Evolutionary conservation across 306 rosid genomes (phyloP).

Genomic region (Trifolium subterraneum): DNA sequence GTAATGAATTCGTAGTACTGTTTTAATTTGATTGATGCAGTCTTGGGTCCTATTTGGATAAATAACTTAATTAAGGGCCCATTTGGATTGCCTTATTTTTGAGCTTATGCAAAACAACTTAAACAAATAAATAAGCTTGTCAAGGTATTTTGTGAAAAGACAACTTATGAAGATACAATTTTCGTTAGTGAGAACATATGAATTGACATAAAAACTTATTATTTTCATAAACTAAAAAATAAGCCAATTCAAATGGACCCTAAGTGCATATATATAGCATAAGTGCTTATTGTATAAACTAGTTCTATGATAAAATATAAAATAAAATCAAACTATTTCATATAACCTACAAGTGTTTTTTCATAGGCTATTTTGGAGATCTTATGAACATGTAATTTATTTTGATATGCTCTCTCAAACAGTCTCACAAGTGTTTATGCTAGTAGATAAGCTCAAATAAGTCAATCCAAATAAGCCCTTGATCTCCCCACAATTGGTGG

Average conservation of each 20-base stretch:
- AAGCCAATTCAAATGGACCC: too few species aligned
- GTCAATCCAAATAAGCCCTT: background rate
- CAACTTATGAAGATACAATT: too few species aligned
- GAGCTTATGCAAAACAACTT: too few species aligned
- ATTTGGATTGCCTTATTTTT: too few species aligned
- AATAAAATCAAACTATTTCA: background rate
- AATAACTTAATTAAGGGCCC: background rate
- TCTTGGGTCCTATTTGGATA: background rate
- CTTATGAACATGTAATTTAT: background rate
- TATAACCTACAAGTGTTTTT: background rate
- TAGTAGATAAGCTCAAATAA: background rate
- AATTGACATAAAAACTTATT: too few species aligned
- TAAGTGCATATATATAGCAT: background rate
- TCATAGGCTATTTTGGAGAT: background rate
- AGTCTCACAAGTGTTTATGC: background rate
- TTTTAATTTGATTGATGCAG: conserved; percentile 34
- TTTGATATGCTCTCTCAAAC: background rate
- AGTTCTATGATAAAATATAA: background rate
- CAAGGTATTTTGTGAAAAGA: too few species aligned
- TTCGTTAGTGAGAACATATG: too few species aligned
- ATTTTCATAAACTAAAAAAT: too few species aligned
- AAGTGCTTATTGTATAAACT: background rate
- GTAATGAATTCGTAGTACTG: conserved; percentile 19
- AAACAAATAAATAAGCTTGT: too few species aligned
- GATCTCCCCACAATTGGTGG: background rate